phyloP scores from a whole-genome alignment of 1,284 basidiomycete genomes.

The Apiotrichum brassicae region DNA sequence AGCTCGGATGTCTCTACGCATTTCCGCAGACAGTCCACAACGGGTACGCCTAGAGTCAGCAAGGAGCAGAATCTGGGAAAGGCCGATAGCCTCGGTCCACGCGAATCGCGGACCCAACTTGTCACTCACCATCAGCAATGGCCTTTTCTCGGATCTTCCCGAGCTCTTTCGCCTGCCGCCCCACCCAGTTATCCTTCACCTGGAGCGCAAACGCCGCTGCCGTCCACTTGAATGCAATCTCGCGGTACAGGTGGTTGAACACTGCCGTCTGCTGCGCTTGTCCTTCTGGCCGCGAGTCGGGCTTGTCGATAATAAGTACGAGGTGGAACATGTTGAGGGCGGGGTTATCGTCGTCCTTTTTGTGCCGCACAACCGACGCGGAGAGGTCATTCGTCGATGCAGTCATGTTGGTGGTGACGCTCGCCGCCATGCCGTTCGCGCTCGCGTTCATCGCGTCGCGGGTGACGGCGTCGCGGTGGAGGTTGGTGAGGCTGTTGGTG shows the following conservation, averaged over 20 bases:
- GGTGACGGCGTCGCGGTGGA: neutral
- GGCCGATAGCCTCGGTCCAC: too few species aligned
- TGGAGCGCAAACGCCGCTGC: constrained; percentile 84
- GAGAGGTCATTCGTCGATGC: neutral
- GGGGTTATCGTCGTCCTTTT: constrained; percentile 34
- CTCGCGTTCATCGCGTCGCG: neutral
- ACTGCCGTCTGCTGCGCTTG: constrained; percentile 59
- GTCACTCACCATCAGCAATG: constrained; percentile 32
- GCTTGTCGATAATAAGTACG: constrained; percentile 78
- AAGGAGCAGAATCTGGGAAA: constrained; percentile 11
- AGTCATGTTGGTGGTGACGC: neutral
- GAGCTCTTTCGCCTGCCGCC: constrained; percentile 64
- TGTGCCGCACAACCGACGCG: neutral
- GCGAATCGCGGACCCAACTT: too few species aligned
- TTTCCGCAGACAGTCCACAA: constrained; percentile 30
- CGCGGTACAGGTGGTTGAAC: constrained; percentile 68
- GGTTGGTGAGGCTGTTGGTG: neutral
- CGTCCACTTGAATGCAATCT: constrained; percentile 77
- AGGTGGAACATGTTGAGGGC: constrained; percentile 78
- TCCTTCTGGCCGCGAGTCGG: constrained; percentile 57
- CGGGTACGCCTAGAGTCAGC: constrained; percentile 22
- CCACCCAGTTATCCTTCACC: constrained; percentile 72
- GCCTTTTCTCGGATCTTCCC: constrained; percentile 61
- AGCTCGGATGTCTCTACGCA: constrained; percentile 59
- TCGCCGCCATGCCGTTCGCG: neutral